Evolutionary conservation across 2,329 filamentous ascomycete species (phyloP).

Genomic region (Colletotrichum sp.): DNA sequence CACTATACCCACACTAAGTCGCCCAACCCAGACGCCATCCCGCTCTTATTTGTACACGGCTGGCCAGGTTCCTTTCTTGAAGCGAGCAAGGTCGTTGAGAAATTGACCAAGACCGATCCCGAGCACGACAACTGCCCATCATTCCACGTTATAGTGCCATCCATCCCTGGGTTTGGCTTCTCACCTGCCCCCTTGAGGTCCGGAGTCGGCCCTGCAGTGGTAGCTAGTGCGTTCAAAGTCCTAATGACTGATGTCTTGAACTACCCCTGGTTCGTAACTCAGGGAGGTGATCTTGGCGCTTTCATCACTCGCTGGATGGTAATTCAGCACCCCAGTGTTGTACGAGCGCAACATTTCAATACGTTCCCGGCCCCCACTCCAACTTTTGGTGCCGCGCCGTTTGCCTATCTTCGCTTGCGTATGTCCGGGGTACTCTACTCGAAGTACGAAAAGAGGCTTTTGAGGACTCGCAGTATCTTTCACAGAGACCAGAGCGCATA

Average conservation of each 20-base stretch:
- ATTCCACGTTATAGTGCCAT: constrained; percentile 53
- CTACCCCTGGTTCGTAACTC: constrained; percentile 37
- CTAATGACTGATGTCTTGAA: constrained; percentile 44
- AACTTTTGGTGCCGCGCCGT: background rate
- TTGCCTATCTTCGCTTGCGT: background rate
- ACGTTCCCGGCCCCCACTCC: constrained; percentile 8
- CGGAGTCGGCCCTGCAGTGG: constrained; percentile 34
- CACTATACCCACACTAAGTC: constrained; percentile 36
- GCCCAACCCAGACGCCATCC: constrained; percentile 34
- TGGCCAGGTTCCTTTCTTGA: constrained; percentile 49
- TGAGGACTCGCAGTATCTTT: background rate
- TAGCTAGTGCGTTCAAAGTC: constrained; percentile 35
- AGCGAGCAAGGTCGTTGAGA: constrained; percentile 34
- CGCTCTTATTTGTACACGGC: constrained; percentile 46
- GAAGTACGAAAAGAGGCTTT: background rate
- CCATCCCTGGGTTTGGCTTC: constrained; percentile 49
- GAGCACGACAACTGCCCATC: constrained; percentile 31
- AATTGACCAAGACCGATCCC: constrained; percentile 32
- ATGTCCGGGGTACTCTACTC: background rate
- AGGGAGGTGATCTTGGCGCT: constrained; percentile 35
- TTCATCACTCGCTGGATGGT: constrained; percentile 23
- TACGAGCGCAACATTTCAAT: constrained; percentile 12
- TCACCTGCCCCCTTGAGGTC: constrained; percentile 33
- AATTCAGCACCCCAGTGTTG: background rate
- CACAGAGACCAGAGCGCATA: background rate